Percentiles rank a stretch among this genome's conserved stretches.
phyloP scores from a whole-genome alignment of 1,284 basidiomycete species.

The Ganoderma leucocontextum region DNA sequence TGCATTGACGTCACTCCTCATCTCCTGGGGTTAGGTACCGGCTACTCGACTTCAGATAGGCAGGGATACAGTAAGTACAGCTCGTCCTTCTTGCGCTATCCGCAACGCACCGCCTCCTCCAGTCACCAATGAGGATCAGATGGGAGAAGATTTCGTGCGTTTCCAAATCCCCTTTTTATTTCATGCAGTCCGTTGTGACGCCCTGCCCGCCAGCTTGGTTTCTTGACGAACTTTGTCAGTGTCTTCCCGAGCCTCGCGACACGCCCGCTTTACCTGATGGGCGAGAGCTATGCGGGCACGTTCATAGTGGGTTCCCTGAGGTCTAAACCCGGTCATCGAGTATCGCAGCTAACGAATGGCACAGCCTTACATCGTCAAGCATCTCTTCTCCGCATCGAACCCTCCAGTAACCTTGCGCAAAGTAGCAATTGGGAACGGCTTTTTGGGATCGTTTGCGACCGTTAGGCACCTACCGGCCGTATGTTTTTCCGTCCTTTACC shows the following conservation, averaged over 20 bases:
- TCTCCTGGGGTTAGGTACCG: slow-evolving; percentile 53
- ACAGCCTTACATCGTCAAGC: slow-evolving; percentile 73
- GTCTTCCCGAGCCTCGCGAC: slow-evolving; percentile 40
- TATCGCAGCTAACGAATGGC: not conserved
- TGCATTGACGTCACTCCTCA: not conserved
- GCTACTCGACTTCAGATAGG: slow-evolving; percentile 72
- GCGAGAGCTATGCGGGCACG: slow-evolving; percentile 43
- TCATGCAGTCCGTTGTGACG: not conserved
- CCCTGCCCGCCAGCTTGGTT: slow-evolving; percentile 29
- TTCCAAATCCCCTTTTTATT: not conserved
- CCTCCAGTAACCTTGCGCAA: slow-evolving; percentile 71
- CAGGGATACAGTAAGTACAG: slow-evolving; percentile 36
- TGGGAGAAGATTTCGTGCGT: slow-evolving; percentile 73
- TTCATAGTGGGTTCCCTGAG: slow-evolving; percentile 45
- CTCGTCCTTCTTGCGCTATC: not conserved
- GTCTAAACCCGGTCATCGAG: not conserved
- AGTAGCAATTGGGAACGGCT: slow-evolving; percentile 73
- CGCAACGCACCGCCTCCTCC: not conserved
- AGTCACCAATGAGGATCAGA: slow-evolving; percentile 73
- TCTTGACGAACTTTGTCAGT: slow-evolving; percentile 38
- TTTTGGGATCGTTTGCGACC: slow-evolving; percentile 57
- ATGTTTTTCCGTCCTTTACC: slow-evolving; percentile 10
- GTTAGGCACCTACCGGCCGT: slow-evolving; percentile 62
- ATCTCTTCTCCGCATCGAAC: slow-evolving; percentile 64
- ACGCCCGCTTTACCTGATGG: slow-evolving; percentile 41